Evolutionary conservation across 2,329 filamentous ascomycete species (phyloP), one percentile per base, ranked within the genome.

Genomic region (Metarhizium robertsii): DNA sequence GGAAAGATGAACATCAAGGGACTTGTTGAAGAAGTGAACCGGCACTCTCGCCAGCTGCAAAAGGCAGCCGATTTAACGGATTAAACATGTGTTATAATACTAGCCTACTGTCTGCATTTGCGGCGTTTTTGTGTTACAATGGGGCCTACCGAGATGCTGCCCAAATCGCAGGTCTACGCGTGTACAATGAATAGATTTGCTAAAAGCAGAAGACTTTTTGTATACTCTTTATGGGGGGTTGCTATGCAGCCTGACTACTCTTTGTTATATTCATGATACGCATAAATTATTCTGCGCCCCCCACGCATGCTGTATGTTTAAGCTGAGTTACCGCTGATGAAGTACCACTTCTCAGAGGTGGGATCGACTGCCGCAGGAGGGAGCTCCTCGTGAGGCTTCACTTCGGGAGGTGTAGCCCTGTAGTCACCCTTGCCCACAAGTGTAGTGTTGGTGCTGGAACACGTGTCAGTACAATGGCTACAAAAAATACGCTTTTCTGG

Each of bases 341-440:
- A 99, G 88, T 99, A 99, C 94, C 94, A 99, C 86, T 99, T 99
- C 85, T 99, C 94, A 71, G 97, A 96, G 75, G 87, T 95, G 71
- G 85, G 83, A 71, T 99, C 94, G 66, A 99, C 96, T 69, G 92
- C 92, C 62, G 87, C 92, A 58, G 94, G 85, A 55, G 82, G 72
- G 57, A 95, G 79, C 68, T 95, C 86, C 83, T 96, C 82, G 76
- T 88, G 79, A 61, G 81, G 69, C 58, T 91, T 90, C 64, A 99
- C 85, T 69, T 84, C 85, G 61, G 86, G 84, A 61, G 95, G 80
- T 75, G 88, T 80, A 68, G 80, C 78, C 61, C 83, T 74, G 61
- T 84, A 79, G 67, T 89, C 81, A 66, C 86, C 87, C 76, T 85
- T 83, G 64, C 82, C 74, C 59, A 77, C 70, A 63, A 95, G 85